Evolutionary conservation across 1,139 yeast genomes (phyloP), one percentile per base, ranked within the genome.

Genomic region (Lodderomyces beijingensis): DNA sequence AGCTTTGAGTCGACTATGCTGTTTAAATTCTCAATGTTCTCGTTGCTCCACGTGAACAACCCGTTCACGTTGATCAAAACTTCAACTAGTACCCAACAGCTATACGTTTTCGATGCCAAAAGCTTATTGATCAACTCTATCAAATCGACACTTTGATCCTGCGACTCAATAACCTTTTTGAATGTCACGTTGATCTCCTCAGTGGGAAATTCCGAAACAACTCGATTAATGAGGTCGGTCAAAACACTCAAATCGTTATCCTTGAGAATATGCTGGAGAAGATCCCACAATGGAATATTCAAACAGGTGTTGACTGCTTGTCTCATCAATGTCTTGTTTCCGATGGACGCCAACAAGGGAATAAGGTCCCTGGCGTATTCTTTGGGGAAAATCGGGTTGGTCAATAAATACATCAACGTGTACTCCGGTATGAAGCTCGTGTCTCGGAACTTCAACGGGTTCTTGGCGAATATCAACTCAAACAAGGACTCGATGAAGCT

Each of bases 381-480:
- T 4, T 66, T 59, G 7, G 96, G 96, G 56, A 82, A 87, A 21
- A 86, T 60, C 16, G 96, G 96, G 58, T 87, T 95, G 2, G 95
- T 85, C 41, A 89, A 65, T 26, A 88, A 65, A 51, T 86, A 89
- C 4, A 83, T 74, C 35, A 86, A 57, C 2, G 88, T 68, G 30
- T 61, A 61, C 46, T 81, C 79, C 28, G 91, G 82, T 22, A 74
- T 44, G 35, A 63, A 64, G 13, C 45, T 50, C 9, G 42, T 41
- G 27, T 51, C 40, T 7, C 38, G 40, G 32, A 59, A 47, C 20
- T 38, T 40, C 6, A 55, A 47, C n/a, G 40, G 20, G 6, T 40
- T 42, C 1, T 43, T 47, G 4, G 49, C 38, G 33, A 77, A 64
- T 7, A 80, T 61, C 34, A 75, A 50, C 4, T 56, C 53, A 11